Base-by-base conservation (phyloP, 1,139 yeast species). In the Pichia sp. region DNA sequence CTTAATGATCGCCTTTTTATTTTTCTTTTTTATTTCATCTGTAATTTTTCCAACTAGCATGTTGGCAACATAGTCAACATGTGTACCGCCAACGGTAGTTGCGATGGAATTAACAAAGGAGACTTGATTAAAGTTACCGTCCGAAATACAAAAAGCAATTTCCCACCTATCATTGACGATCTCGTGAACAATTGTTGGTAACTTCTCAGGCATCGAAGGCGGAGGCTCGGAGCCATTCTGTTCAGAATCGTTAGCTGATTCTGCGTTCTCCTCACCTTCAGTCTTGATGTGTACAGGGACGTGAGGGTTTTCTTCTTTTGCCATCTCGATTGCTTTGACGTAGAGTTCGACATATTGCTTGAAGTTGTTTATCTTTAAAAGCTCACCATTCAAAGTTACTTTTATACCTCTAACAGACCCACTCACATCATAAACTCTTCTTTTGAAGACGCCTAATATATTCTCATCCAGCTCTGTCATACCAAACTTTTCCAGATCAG, bases 101-200 rank as follows among this genome's bases (percentile, higher is more conserved):
- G 99, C 99, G 67, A 95, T 95, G 4, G 97, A 90, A 68, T 95
- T 95, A 29, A 93, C 99, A 73, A 95, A 95, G 50, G 98, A 90
- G 45, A 95, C 95, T 69, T 95, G 99, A 62, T 90, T 89, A 71
- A 95, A 95, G 3, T 79, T 74, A 4, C 95, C 95, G 65, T 92
- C 97, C 51, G 97, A 88, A 1, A 90, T 88, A 1, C 97, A 93
- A 74, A 95, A 92, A 0, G 97, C 99, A 58, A 93, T 72, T 70
- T 95, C 99, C 99, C 99, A 95, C 61, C 97, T 80, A 54, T 82
- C 86, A 61, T 79, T 82, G 51, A 90, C 72, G 40, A 82, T 80
- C 69, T 90, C 96, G 67, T 90, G 90, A 29, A 93, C 85, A 54
- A 93, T 79, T 0, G 93, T 81, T 8, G 87, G 85, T 48, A 81